Base-by-base conservation (phyloP, 1,139 yeast genomes). In the Pichia sorboxylosa region DNA sequence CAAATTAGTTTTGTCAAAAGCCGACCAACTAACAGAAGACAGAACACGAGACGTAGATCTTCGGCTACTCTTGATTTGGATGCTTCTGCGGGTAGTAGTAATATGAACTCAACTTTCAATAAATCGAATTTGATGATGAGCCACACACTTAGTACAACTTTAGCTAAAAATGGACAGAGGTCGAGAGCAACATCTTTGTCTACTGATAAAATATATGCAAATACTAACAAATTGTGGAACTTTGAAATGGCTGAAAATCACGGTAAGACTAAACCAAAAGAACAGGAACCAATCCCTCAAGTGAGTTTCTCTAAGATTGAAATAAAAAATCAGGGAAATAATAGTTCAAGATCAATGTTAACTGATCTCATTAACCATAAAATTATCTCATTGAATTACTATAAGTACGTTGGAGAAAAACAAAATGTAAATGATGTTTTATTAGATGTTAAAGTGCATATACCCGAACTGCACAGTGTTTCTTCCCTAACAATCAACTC, bases 381-480 rank as follows among this genome's bases (percentile, higher is more conserved):
- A 16, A 54, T 52, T 4, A 66, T 73, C 38, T 75, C 79, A 0
- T 54, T 78, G 32, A 66, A 63, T 13, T 71, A 63, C 41, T 79
- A 67, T 47, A 49, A 64, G 5, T 73, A 69, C 52, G 82, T 66
- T 5, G 52, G 64, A 40, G 43, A 52, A 27, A 32, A 37, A 24
- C 41, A 40, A 21, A 27, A 30, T 6, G 46, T 38, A 32, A 38
- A 10, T 33, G 64, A 32, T 51, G 45, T 17, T 53, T 60, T 41
- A 2, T 20, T 34, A 4, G 15, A 25, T 5, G 26, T 45, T n/a
- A 36, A 39, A 2, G 28, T 49, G 0, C 62, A 60, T 41, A 55
- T 64, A 3, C 63, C 62, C 8, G 37, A 46, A 5, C 51, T 58
- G 1, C 41, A 45, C 6, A 50, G 46, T 16, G 44, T 40, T 19